Evolutionary conservation across 1,284 basidiomycete genomes (phyloP).

Genomic region (Cutaneotrichosporon curvatum): DNA sequence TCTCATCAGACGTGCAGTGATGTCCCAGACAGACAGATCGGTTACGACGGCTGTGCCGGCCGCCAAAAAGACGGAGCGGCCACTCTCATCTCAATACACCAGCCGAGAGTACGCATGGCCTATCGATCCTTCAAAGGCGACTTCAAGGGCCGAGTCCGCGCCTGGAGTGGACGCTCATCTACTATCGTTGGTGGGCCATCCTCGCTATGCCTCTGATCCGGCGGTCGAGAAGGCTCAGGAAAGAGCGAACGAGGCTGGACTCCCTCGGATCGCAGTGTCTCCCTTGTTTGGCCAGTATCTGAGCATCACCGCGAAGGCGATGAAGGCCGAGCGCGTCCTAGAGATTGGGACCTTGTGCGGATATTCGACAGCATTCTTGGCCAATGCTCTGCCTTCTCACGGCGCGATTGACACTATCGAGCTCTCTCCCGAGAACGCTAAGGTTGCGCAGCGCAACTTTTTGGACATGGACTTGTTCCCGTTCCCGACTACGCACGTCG

Average conservation of each 20-base stretch:
- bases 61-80: no score
- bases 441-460: conserved; percentile 33
- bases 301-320: conserved; percentile 27
- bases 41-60: no score
- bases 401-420: conserved; percentile 43
- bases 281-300: conserved; percentile 30
- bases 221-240: not conserved
- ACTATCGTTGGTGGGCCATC: no score
- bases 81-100: no score
- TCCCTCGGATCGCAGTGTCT: conserved; percentile 30
- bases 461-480: conserved; percentile 35
- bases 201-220: no score
- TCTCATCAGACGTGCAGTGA: no score
- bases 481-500: conserved; percentile 36
- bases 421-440: conserved; percentile 25
- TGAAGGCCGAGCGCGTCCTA: conserved; percentile 30
- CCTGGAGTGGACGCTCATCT: no score
- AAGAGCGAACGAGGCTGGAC: conserved; percentile 25
- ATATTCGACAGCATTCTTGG: conserved; percentile 36
- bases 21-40: no score
- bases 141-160: no score
- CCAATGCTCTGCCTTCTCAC: conserved; percentile 26
- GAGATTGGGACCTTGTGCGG: conserved; percentile 40
- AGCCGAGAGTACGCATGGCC: no score
- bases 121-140: no score